Base-by-base conservation (phyloP, 1,284 basidiomycete genomes). In the Boletellus sp. region DNA sequence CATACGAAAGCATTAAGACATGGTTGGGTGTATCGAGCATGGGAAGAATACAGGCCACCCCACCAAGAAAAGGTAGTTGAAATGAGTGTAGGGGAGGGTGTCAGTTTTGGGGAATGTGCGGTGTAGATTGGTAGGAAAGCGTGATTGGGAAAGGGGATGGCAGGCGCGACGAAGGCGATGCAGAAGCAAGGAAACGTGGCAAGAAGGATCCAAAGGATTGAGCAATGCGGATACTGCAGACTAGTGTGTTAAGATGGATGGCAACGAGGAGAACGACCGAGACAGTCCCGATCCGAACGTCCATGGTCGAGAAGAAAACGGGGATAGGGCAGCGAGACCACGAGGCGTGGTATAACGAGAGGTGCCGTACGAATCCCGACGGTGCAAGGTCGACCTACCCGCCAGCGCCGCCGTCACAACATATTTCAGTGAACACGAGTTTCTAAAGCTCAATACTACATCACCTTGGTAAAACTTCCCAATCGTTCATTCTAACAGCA, bases 1-100 rank as follows among this genome's bases (percentile, higher is more conserved):
- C 64, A 64, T 68, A 68, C 40, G 61, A 66, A 64, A 58, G 53
- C 56, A 64, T 64, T 67, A 68, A 47, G 59, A 67, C 62, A 64
- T 67, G 60, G 63, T 5, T 43, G 56, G 52, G 53, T 56, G 59
- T 68, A 68, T 64, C 49, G 53, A 67, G 60, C 64, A 63, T 65
- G 49, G 48, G 46, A 54, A 68, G 53, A 63, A 30, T 67, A 67
- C 64, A 67, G 39, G 63, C 60, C 57, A 26, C 45, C 54, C 53
- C 54, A 48, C 58, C 62, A 53, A 51, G 47, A 67, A 63, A 50
- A 45, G 49, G 45, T 47, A 52, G 49, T 52, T 49, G 34, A 60
- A 64, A 68, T 33, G 62, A 64, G 50, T 45, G 62, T 60, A 45
- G 41, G 49, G 56, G 61, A 40, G 58, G 63, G 57, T 45, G 57